phyloP scores from a whole-genome alignment of 805 yeast genomes.

The Yarrowia deformans region DNA sequence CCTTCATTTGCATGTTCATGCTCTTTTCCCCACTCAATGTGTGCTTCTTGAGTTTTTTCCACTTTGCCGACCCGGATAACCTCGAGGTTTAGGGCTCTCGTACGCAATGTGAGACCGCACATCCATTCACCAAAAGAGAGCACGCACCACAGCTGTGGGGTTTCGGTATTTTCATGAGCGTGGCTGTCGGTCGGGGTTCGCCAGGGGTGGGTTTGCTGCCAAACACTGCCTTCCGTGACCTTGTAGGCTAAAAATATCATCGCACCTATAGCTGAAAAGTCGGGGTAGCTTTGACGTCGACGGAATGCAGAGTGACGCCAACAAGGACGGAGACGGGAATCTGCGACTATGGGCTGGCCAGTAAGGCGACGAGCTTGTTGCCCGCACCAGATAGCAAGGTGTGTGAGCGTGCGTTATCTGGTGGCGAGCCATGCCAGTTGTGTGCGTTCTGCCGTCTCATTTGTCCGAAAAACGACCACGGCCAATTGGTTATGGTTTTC shows the following conservation, averaged over 20 bases:
- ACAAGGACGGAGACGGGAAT: not conserved
- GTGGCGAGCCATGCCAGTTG: not conserved
- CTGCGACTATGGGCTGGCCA: constrained; percentile 2
- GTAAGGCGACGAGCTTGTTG: constrained; percentile 1
- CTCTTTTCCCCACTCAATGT: constrained; percentile 14
- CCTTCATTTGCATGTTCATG: constrained; percentile 14
- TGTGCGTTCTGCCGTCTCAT: not conserved
- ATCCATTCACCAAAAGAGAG: constrained; percentile 7
- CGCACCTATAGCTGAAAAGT: not conserved
- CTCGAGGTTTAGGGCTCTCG: constrained; percentile 28
- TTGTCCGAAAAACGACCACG: not conserved
- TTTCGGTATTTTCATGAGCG: constrained; percentile 11
- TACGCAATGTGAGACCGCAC: not conserved
- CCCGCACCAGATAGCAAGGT: too few species aligned
- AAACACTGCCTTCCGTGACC: not conserved
- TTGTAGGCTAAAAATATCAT: not conserved
- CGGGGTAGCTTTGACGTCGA: constrained; percentile 1
- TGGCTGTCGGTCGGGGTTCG: not conserved
- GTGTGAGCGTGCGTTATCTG: constrained; percentile 1
- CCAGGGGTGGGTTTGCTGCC: constrained; percentile 22
- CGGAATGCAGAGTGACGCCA: constrained; percentile 28
- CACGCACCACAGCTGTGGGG: constrained; percentile 17
- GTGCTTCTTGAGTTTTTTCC: constrained; percentile 6
- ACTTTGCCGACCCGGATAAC: constrained; percentile 36
- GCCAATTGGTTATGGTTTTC: constrained; percentile 8